Evolutionary conservation across 768 basidiomycete species (phyloP), one percentile per base, ranked within the genome.

Genomic region (Tricholoma hemisulphureum): DNA sequence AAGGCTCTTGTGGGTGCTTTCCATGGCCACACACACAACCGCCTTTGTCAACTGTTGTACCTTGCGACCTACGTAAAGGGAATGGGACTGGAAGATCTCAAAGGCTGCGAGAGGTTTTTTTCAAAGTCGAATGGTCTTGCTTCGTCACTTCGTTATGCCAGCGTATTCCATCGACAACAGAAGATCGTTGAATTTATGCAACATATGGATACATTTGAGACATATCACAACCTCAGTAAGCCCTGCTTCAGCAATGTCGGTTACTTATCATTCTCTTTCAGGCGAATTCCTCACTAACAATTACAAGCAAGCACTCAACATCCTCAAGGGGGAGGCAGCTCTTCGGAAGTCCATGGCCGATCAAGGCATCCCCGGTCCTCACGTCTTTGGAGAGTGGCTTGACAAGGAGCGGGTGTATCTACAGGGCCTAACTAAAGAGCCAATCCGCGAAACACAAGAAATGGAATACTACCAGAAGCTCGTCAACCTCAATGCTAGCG

Each of bases 11-110:
- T n/a, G n/a, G n/a, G n/a, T n/a, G n/a, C 57, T 4, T 69, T 71
- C 50, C 67, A 69, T 39, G 67, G 67, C 2, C 65, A 69, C 50
- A 67, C 69, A 0, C 69, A 70, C 50, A 70, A 68, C 32, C 56
- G 67, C 1, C 20, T 48, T 2, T 72, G 71, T 52, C 71, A 72
- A 55, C 43, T 69, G 0, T 49, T 21, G 6, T 61, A 41, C 52
- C 67, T 63, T 51, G 61, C 68, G 0, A 50, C 58, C 3, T 69
- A 68, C 26, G 57, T 61, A 4, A 60, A n/a, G n/a, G n/a, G n/a
- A n/a, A n/a, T n/a, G n/a, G n/a, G n/a, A n/a, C n/a, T n/a, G n/a
- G n/a, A n/a, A n/a, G n/a, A n/a, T n/a, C n/a, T n/a, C n/a, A n/a
- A n/a, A n/a, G n/a, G n/a, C n/a, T n/a, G n/a, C n/a, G n/a, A n/a